Conservation (phyloP, 805 yeast species). For the Ogataea sp. region DNA sequence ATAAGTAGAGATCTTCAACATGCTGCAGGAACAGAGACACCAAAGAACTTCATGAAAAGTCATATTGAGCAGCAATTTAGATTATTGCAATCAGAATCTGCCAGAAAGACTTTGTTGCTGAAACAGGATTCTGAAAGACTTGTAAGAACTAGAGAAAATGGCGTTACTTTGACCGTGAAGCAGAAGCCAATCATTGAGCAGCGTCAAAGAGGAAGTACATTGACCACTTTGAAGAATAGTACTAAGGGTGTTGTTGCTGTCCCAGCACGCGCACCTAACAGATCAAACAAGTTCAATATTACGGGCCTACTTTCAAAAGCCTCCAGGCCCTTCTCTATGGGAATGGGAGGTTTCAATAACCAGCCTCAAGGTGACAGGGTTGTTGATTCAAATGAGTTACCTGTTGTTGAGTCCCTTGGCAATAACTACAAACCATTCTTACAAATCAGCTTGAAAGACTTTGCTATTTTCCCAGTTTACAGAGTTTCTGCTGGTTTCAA, state of each 20-base stretch:
- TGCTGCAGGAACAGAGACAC: background rate
- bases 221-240: background rate
- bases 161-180: background rate
- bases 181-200: no score
- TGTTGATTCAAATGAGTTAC: slow-evolving; percentile 49
- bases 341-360: slow-evolving; percentile 22
- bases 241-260: background rate
- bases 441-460: slow-evolving; percentile 37
- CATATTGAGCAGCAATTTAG: slow-evolving; percentile 42
- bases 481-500: slow-evolving; percentile 41
- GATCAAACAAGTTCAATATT: slow-evolving; percentile 14
- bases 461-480: slow-evolving; percentile 44
- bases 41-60: slow-evolving; percentile 29
- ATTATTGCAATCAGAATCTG: slow-evolving; percentile 42
- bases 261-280: background rate
- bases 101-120: slow-evolving; percentile 16
- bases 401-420: slow-evolving; percentile 34
- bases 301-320: slow-evolving; percentile 30
- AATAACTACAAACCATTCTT: slow-evolving; percentile 46
- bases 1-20: background rate
- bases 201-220: no score
- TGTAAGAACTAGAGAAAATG: background rate
- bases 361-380: slow-evolving; percentile 18
- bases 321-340: slow-evolving; percentile 52
- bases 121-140: slow-evolving; percentile 18